Evolutionary conservation across 306 rosid species (phyloP).

Genomic region (Astragalus glycyphyllos): DNA sequence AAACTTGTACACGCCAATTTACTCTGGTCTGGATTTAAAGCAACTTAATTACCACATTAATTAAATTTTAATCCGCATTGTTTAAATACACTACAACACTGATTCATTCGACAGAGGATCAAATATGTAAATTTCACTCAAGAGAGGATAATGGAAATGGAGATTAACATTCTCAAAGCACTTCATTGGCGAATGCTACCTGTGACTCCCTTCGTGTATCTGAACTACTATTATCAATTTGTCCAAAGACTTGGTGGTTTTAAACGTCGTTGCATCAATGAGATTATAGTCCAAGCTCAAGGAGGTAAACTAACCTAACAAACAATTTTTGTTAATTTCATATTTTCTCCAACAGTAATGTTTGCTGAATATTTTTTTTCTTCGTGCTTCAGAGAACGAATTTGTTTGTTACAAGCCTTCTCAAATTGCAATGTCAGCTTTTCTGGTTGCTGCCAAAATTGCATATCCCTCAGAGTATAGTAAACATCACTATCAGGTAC

Average conservation of each 20-base stretch:
- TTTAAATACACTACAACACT: neutral
- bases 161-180: constrained; percentile 17
- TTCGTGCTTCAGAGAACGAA: neutral
- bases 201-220: constrained; percentile 34
- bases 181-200: constrained; percentile 30
- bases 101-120: constrained; percentile 2
- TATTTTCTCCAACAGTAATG: neutral
- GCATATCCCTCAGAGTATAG: neutral
- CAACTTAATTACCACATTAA: no score
- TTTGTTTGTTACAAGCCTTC: constrained; percentile 11
- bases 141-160: neutral
- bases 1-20: neutral
- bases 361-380: neutral
- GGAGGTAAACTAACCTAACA: no score
- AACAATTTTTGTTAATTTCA: neutral
- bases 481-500: neutral
- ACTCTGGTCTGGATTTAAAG: no score
- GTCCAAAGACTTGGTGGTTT: constrained; percentile 22
- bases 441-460: constrained; percentile 26
- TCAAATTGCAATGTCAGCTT: constrained; percentile 28
- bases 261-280: no score
- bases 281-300: no score
- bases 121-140: neutral
- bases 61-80: no score
- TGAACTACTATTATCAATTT: constrained; percentile 19